Percentiles rank a stretch among this genome's conserved stretches.
Conservation (phyloP, 1,284 basidiomycete genomes). For the Trametes sp. region DNA sequence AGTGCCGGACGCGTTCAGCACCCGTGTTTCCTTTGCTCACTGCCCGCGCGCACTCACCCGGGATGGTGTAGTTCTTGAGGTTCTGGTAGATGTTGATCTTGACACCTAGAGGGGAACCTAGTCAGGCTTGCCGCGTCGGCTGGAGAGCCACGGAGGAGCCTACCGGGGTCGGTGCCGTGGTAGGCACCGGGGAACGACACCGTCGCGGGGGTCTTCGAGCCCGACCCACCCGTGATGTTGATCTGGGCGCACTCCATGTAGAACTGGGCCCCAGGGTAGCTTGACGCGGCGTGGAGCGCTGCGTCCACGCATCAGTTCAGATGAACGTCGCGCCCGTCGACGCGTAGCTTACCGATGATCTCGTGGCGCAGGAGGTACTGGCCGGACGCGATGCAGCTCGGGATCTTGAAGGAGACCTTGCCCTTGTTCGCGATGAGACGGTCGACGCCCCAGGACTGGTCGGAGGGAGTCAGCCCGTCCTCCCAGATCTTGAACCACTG, state of each 20-base stretch:
- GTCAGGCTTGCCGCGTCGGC: background rate
- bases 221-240: constrained; percentile 55
- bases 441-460: constrained; percentile 55
- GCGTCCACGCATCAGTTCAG: constrained; percentile 27
- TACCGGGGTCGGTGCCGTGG: constrained; percentile 41
- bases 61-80: constrained; percentile 32
- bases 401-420: constrained; percentile 60
- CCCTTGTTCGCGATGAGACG: constrained; percentile 58
- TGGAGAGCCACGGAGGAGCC: background rate
- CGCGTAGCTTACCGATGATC: constrained; percentile 51
- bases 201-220: constrained; percentile 51
- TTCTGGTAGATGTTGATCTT: constrained; percentile 36
- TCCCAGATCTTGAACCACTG: constrained; percentile 59
- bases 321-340: background rate
- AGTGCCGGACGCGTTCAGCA: background rate
- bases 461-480: constrained; percentile 48
- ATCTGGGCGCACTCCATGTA: constrained; percentile 64
- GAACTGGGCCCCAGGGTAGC: constrained; percentile 61
- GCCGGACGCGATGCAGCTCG: constrained; percentile 55
- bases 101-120: constrained; percentile 24
- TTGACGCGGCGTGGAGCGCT: constrained; percentile 52
- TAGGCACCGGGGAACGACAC: constrained; percentile 62
- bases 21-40: background rate
- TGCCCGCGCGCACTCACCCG: constrained; percentile 19
- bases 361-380: constrained; percentile 62